Conservation (phyloP, 202 grass and related monocot genomes). For the Saccharum hybrid region DNA sequence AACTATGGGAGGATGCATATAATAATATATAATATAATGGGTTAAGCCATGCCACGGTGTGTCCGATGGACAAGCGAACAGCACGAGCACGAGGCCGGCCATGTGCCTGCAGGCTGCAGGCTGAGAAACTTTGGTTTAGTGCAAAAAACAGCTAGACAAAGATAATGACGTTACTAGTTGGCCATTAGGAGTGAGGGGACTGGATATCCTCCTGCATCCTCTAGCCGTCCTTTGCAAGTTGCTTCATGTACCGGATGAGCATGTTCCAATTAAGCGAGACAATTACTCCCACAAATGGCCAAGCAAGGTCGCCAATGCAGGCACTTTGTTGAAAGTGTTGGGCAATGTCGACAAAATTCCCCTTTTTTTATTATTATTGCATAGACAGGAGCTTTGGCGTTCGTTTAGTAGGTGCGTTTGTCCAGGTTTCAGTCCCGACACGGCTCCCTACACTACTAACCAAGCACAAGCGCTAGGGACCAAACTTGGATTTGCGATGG, state of each 20-base stretch:
- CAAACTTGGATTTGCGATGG: too few species aligned
- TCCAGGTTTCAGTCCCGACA: too few species aligned
- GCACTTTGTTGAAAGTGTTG: too few species aligned
- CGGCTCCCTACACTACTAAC: too few species aligned
- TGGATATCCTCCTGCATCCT: background rate
- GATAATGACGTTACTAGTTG: background rate
- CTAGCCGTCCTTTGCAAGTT: background rate
- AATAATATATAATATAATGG: background rate
- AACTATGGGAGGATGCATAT: background rate
- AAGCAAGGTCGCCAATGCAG: background rate
- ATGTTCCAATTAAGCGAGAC: background rate
- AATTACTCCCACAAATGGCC: background rate
- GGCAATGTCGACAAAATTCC: too few species aligned
- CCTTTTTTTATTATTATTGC: too few species aligned
- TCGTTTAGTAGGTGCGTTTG: too few species aligned
- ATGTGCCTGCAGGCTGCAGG: slow-evolving; percentile 16
- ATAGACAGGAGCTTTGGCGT: too few species aligned
- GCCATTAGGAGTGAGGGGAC: background rate
- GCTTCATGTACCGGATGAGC: background rate
- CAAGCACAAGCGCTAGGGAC: too few species aligned
- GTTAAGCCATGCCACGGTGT: background rate
- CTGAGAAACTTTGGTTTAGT: background rate
- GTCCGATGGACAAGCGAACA: slow-evolving; percentile 11
- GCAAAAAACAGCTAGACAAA: slow-evolving; percentile 7
- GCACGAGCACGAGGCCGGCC: slow-evolving; percentile 36